A percentile compares a stretch with the other conserved stretches of the same genome.
Conservation (phyloP, 2,329 filamentous ascomycete genomes). For the Harringtonia lauricola region DNA sequence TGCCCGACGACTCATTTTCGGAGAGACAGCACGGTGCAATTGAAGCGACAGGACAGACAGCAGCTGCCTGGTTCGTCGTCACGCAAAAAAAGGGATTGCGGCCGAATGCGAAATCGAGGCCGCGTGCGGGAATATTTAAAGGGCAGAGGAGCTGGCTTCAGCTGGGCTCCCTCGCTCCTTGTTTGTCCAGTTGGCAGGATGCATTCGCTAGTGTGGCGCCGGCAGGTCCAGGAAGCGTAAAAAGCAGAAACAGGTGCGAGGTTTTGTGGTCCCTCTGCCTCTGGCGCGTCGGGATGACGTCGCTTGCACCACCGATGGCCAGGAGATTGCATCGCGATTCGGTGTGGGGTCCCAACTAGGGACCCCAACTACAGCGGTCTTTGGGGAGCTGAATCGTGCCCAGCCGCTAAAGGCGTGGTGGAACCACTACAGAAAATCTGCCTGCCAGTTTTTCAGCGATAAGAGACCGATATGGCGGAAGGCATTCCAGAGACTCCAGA, state of each 20-base stretch:
- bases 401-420: background rate
- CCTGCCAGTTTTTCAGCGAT: no score
- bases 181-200: no score
- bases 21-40: no score
- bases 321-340: background rate
- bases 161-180: background rate
- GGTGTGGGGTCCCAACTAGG: background rate
- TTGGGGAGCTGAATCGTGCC: background rate
- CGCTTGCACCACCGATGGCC: background rate
- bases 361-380: background rate
- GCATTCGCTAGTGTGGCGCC: no score
- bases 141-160: background rate
- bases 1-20: constrained; percentile 4
- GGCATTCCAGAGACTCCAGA: no score
- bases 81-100: no score
- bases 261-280: constrained; percentile 1
- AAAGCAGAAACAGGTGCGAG: background rate
- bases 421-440: no score
- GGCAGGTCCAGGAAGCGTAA: background rate
- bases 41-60: no score
- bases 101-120: no score
- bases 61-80: no score
- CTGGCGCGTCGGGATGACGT: constrained; percentile 9
- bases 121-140: no score
- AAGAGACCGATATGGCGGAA: no score